Evolutionary conservation across 2,329 filamentous ascomycete species (phyloP).

Genomic region (Mycocentrospora acerina): DNA sequence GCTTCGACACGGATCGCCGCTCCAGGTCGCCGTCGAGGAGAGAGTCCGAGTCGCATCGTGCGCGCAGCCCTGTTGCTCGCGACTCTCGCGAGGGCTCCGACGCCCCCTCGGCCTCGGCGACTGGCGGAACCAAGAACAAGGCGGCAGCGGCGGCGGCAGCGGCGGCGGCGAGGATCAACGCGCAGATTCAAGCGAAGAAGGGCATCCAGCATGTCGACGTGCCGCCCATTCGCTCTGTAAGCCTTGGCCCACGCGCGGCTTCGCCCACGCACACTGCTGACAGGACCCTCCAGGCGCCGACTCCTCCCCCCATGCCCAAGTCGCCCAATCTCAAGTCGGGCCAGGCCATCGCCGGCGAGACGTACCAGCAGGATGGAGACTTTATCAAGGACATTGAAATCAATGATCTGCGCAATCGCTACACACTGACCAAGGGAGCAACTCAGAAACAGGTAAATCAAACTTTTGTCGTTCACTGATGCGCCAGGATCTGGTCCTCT

Average conservation of each 20-base stretch:
- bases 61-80: conserved; percentile 74
- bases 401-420: conserved; percentile 95
- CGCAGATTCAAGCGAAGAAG: conserved; percentile 63
- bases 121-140: conserved; percentile 57
- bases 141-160: conserved; percentile 79
- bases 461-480: conserved; percentile 70
- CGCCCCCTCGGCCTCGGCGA: conserved; percentile 48
- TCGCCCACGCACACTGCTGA: conserved; percentile 10
- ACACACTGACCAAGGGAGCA: conserved; percentile 93
- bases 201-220: conserved; percentile 89
- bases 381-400: conserved; percentile 99
- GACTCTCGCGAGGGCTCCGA: conserved; percentile 50
- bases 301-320: conserved; percentile 53
- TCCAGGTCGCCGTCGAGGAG: conserved; percentile 69
- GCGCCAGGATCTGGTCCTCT: conserved; percentile 49
- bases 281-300: conserved; percentile 43
- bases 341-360: conserved; percentile 65
- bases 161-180: conserved; percentile 59
- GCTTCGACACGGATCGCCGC: conserved; percentile 70
- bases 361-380: conserved; percentile 95
- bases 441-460: conserved; percentile 99
- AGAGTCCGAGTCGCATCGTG: conserved; percentile 69
- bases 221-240: conserved; percentile 70
- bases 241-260: conserved; percentile 11
- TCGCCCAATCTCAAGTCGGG: conserved; percentile 54